Evolutionary conservation across 1,284 basidiomycete species (phyloP).

Genomic region (Sanguinoderma infundibulare): DNA sequence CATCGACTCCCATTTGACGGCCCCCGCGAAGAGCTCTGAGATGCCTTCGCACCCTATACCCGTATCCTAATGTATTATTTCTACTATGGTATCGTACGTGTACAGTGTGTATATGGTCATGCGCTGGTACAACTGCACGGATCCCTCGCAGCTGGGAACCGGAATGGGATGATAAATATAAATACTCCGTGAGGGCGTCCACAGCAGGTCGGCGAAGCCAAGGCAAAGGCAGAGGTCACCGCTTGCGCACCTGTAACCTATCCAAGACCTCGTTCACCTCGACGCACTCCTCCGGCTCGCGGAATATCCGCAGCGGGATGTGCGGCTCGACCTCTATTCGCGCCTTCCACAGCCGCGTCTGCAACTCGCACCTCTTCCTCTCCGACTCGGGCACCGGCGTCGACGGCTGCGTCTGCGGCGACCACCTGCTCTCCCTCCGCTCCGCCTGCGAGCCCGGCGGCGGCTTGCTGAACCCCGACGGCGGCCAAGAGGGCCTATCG

Average conservation of each 20-base stretch:
- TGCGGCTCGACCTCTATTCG: constrained; percentile 56
- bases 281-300: constrained; percentile 66
- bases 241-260: constrained; percentile 21
- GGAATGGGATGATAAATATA: background rate
- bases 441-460: constrained; percentile 14
- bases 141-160: background rate
- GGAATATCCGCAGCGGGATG: constrained; percentile 66
- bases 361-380: constrained; percentile 57
- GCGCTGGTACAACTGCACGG: constrained; percentile 5
- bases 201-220: background rate
- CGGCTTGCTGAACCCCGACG: constrained; percentile 11
- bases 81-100: constrained; percentile 19
- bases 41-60: constrained; percentile 25
- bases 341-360: constrained; percentile 64
- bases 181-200: background rate
- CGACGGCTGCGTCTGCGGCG: constrained; percentile 9
- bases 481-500: constrained; percentile 17
- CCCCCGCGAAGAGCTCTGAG: constrained; percentile 14
- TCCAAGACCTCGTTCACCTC: constrained; percentile 48
- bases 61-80: constrained; percentile 27
- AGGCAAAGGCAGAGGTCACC: background rate
- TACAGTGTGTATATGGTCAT: constrained; percentile 22
- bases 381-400: constrained; percentile 50
- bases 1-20: constrained; percentile 24
- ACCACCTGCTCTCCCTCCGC: constrained; percentile 9